These are phyloP conservation scores for Botrytis aclada DNA, from an alignment of 2,329 filamentous ascomycete genomes.

Conservation along the genomic window DNA sequence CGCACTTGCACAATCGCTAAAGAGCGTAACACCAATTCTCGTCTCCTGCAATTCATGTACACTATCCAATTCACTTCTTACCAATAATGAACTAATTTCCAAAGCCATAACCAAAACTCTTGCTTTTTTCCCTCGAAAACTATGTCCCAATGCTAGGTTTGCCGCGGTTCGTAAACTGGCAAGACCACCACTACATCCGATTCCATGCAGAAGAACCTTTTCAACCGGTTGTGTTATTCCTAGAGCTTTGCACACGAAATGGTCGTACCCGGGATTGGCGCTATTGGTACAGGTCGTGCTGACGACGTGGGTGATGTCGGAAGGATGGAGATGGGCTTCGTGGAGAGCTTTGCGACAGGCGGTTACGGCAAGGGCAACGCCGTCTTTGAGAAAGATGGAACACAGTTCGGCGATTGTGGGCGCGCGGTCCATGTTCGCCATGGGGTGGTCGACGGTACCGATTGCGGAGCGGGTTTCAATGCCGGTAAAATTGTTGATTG, in stretches of 20 bases:
- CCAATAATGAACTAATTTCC: constrained; percentile 59
- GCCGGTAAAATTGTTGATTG: constrained; percentile 63
- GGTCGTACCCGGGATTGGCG: constrained; percentile 66
- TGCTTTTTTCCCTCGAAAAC: constrained; percentile 56
- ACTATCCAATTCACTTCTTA: constrained; percentile 63
- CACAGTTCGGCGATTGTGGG: constrained; percentile 57
- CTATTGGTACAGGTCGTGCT: constrained; percentile 68
- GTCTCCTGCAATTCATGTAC: constrained; percentile 57
- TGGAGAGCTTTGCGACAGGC: constrained; percentile 54
- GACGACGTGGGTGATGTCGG: constrained; percentile 63
- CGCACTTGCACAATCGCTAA: constrained; percentile 69
- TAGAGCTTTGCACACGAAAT: constrained; percentile 58
- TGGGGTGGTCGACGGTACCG: constrained; percentile 57
- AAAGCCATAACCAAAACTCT: constrained; percentile 63
- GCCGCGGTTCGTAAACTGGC: constrained; percentile 61
- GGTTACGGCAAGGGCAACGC: constrained; percentile 54
- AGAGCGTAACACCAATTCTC: constrained; percentile 63
- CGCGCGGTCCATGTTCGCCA: constrained; percentile 54
- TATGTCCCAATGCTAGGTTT: constrained; percentile 62
- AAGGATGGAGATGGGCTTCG: constrained; percentile 50
- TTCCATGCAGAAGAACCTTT: constrained; percentile 62
- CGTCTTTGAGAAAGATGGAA: constrained; percentile 53
- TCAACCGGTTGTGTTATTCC: constrained; percentile 58
- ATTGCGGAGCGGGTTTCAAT: constrained; percentile 62
- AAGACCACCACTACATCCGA: constrained; percentile 64